Evolutionary conservation across 2,329 filamentous ascomycete genomes (phyloP).

Genomic region (Fusarium graminum): DNA sequence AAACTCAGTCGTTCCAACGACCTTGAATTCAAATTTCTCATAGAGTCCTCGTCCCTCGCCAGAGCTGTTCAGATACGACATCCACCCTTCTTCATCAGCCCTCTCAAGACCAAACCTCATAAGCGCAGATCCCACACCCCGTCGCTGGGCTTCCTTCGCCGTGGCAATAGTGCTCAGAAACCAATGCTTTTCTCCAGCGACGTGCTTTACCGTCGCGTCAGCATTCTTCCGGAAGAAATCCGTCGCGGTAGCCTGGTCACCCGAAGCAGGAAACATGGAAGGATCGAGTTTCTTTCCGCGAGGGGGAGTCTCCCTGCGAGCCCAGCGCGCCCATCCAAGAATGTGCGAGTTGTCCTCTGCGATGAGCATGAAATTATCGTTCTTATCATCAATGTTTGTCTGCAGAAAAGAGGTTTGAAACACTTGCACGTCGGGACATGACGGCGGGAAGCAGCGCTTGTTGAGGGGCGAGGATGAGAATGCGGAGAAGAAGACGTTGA

Average conservation of each 20-base stretch:
- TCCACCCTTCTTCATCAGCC: constrained; percentile 49
- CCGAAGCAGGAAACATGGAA: constrained; percentile 43
- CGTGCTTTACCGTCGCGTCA: constrained; percentile 42
- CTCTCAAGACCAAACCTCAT: constrained; percentile 52
- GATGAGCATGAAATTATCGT: constrained; percentile 51
- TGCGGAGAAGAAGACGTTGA: constrained; percentile 49
- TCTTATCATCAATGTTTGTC: constrained; percentile 47
- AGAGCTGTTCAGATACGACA: constrained; percentile 50
- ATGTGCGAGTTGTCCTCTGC: constrained; percentile 42
- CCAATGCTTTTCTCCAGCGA: constrained; percentile 50
- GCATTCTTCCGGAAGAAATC: constrained; percentile 57
- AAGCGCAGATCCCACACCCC: constrained; percentile 52
- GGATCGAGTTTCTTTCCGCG: constrained; percentile 44
- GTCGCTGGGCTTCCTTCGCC: constrained; percentile 49
- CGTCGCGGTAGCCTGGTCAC: constrained; percentile 53
- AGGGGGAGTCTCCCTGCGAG: constrained; percentile 44
- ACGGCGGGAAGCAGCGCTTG: constrained; percentile 48
- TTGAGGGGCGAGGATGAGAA: constrained; percentile 52
- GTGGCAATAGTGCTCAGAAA: constrained; percentile 54
- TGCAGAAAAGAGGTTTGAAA: constrained; percentile 43
- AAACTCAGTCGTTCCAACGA: constrained; percentile 41
- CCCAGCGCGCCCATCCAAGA: constrained; percentile 55
- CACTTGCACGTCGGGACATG: constrained; percentile 42
- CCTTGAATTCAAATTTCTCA: constrained; percentile 49
- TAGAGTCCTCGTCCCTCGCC: constrained; percentile 48